A percentile compares a stretch with the other conserved stretches of the same genome.
phyloP scores from a whole-genome alignment of 139 green algal species.

The Dunaliella sp. region DNA sequence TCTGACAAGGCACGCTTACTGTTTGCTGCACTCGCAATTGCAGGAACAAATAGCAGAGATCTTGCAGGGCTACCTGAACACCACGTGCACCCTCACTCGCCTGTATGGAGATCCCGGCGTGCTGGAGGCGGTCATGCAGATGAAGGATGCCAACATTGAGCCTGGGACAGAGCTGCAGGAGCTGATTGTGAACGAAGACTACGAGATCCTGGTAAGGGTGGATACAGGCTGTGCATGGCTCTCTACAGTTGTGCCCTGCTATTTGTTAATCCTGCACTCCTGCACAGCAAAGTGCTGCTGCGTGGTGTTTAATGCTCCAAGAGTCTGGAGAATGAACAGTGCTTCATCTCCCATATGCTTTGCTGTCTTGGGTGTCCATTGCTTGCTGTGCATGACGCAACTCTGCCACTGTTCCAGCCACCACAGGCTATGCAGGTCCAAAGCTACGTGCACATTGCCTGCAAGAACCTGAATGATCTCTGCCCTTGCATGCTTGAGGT shows the following conservation, averaged over 20 bases:
- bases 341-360: neutral
- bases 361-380: too few species aligned
- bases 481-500: too few species aligned
- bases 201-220: conserved; percentile 53
- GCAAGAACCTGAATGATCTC: too few species aligned
- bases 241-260: neutral
- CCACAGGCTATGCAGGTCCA: too few species aligned
- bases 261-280: neutral
- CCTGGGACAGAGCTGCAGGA: conserved; percentile 61
- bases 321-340: neutral
- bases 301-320: too few species aligned
- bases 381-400: too few species aligned
- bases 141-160: conserved; percentile 49
- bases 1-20: too few species aligned
- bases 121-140: conserved; percentile 43
- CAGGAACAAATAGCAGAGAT: neutral
- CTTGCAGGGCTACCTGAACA: neutral
- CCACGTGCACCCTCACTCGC: neutral
- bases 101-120: conserved; percentile 9
- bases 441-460: too few species aligned
- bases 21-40: neutral
- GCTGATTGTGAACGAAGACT: conserved; percentile 57
- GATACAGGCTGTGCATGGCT: neutral
- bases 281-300: too few species aligned
- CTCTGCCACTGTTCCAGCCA: too few species aligned